Percentiles rank a stretch among this genome's conserved stretches.
These are phyloP conservation scores for Malus hybrid DNA, from an alignment of 331 rosid species.

Conservation along the genomic window DNA sequence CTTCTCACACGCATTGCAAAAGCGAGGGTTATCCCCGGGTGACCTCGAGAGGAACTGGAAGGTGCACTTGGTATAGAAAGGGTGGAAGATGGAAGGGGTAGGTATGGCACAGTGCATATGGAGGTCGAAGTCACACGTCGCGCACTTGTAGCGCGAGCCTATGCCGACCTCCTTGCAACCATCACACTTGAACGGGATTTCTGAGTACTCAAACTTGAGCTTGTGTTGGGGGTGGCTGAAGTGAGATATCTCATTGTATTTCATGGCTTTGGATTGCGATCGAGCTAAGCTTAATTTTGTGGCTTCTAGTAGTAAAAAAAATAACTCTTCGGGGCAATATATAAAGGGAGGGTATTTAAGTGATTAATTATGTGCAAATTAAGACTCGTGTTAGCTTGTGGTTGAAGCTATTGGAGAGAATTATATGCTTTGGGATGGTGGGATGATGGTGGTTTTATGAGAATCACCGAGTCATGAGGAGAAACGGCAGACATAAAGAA, in stretches of 20 bases:
- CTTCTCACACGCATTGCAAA: constrained; percentile 91
- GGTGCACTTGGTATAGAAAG: constrained; percentile 74
- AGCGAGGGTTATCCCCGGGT: constrained; percentile 53
- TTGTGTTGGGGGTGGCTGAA: constrained; percentile 79
- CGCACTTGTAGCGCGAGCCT: constrained; percentile 76
- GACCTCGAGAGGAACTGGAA: constrained; percentile 64
- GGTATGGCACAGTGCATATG: constrained; percentile 83
- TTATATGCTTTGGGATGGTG: constrained; percentile 43
- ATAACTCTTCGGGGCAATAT: background rate
- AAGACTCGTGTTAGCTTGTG: constrained; percentile 41
- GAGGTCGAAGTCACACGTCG: constrained; percentile 68
- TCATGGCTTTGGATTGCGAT: constrained; percentile 31
- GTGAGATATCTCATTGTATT: constrained; percentile 71
- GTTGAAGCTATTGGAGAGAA: constrained; percentile 53
- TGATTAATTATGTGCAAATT: background rate
- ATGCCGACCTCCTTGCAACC: constrained; percentile 93
- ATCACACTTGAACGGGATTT: constrained; percentile 84
- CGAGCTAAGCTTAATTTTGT: background rate
- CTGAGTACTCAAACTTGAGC: constrained; percentile 61
- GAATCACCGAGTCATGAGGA: constrained; percentile 49
- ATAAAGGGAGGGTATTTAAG: background rate
- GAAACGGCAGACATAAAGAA: constrained; percentile 38
- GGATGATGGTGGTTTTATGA: constrained; percentile 27
- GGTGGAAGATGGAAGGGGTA: constrained; percentile 48
- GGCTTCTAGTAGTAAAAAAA: background rate